Evolutionary conservation across 495 filamentous ascomycete genomes (phyloP).

Genomic region (Penicillium manginii): DNA sequence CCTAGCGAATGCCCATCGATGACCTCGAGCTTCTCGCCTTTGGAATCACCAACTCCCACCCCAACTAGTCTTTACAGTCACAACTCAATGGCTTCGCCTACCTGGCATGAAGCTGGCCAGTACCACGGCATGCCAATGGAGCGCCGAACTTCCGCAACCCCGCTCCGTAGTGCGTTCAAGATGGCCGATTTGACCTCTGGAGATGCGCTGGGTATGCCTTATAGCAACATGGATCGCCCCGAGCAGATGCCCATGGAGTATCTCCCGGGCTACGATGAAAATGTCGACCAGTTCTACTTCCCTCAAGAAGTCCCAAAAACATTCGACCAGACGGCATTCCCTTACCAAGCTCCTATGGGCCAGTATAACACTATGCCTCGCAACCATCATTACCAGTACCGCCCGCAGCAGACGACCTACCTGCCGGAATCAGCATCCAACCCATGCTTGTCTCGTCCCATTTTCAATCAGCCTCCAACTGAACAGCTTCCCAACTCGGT

Average conservation of each 20-base stretch:
- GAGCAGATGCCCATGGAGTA: slow-evolving; percentile 49
- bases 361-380: slow-evolving; percentile 45
- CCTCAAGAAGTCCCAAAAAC: slow-evolving; percentile 45
- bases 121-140: slow-evolving; percentile 39
- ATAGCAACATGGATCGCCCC: slow-evolving; percentile 39
- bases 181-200: slow-evolving; percentile 40
- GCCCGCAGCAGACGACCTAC: slow-evolving; percentile 38
- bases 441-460: slow-evolving; percentile 48
- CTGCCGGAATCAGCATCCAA: slow-evolving; percentile 48
- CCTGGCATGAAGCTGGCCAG: slow-evolving; percentile 43
- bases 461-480: slow-evolving; percentile 40
- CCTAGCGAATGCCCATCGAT: slow-evolving; percentile 52
- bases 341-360: slow-evolving; percentile 42
- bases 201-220: slow-evolving; percentile 40
- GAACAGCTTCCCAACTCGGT: slow-evolving; percentile 45
- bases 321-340: slow-evolving; percentile 38
- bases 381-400: slow-evolving; percentile 43
- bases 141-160: slow-evolving; percentile 37
- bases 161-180: slow-evolving; percentile 45
- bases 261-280: slow-evolving; percentile 48
- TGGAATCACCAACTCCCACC: slow-evolving; percentile 50
- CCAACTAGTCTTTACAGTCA: slow-evolving; percentile 51
- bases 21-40: slow-evolving; percentile 49
- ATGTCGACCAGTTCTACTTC: slow-evolving; percentile 49
- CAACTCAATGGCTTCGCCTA: slow-evolving; percentile 43